Evolutionary conservation across 441 rosid genomes (phyloP).

Genomic region (Brassica balearica): DNA sequence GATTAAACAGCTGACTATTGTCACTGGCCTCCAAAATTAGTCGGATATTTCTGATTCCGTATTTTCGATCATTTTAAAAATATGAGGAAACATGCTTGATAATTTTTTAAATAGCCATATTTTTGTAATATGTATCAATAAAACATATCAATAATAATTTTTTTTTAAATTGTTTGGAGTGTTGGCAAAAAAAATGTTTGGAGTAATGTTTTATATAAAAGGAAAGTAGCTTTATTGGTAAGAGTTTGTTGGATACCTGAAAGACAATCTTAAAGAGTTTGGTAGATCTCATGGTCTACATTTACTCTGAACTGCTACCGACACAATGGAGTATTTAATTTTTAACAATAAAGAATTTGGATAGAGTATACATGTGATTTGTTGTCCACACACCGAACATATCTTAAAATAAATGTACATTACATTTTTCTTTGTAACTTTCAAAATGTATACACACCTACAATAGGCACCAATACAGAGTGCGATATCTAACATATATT

Average conservation of each 20-base stretch:
- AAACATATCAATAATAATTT: too few relatives aligned
- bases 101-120: too few relatives aligned
- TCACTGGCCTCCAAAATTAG: too few relatives aligned
- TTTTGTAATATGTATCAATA: too few relatives aligned
- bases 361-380: slow-evolving; percentile 37
- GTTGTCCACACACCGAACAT: slow-evolving; percentile 38
- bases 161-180: too few relatives aligned
- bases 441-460: background rate
- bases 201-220: slow-evolving; percentile 8
- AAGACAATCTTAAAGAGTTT: slow-evolving; percentile 42
- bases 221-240: slow-evolving; percentile 35
- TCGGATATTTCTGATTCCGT: too few relatives aligned
- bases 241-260: slow-evolving; percentile 42
- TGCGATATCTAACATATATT: too few relatives aligned
- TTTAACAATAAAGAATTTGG: background rate
- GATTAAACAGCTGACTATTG: too few relatives aligned
- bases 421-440: slow-evolving; percentile 2
- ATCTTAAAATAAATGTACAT: background rate
- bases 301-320: slow-evolving; percentile 37
- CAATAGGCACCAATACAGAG: too few relatives aligned
- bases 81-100: too few relatives aligned
- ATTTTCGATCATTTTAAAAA: too few relatives aligned
- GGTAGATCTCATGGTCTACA: slow-evolving; percentile 35
- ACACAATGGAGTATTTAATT: slow-evolving; percentile 21
- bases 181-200: too few relatives aligned